Evolutionary conservation across 2,329 filamentous ascomycete species (phyloP).

Genomic region (Gyromitra esculenta): DNA sequence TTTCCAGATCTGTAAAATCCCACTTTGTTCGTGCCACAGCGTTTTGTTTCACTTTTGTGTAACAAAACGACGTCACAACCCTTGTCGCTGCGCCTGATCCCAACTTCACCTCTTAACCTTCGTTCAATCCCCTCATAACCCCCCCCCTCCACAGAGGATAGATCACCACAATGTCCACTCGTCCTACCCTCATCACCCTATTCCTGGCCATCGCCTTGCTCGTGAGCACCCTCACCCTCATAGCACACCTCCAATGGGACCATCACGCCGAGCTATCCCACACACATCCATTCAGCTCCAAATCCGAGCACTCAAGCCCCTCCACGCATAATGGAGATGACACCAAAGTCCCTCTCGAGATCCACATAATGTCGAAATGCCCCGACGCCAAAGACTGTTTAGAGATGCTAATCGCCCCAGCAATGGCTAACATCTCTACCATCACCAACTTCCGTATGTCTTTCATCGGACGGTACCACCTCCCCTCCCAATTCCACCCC

Average conservation of each 20-base stretch:
- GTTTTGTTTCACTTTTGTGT: background rate
- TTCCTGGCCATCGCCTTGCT: slow-evolving; percentile 21
- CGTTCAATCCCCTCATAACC: background rate
- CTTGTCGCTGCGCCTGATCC: background rate
- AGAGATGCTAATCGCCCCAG: slow-evolving; percentile 79
- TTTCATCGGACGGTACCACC: slow-evolving; percentile 80
- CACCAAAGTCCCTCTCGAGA: slow-evolving; percentile 77
- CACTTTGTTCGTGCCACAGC: background rate
- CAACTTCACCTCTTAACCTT: background rate
- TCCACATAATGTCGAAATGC: slow-evolving; percentile 97
- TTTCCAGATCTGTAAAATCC: background rate
- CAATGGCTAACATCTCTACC: slow-evolving; percentile 77
- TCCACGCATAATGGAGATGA: background rate
- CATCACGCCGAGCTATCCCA: background rate
- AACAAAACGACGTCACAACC: slow-evolving; percentile 1
- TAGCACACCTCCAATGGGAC: slow-evolving; percentile 14
- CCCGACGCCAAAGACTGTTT: slow-evolving; percentile 89
- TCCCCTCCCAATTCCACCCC: slow-evolving; percentile 7
- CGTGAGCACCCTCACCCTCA: slow-evolving; percentile 25
- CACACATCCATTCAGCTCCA: background rate
- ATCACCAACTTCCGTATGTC: slow-evolving; percentile 92
- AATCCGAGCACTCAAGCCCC: background rate
- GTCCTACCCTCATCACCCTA: background rate
- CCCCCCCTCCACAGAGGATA: background rate
- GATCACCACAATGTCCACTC: slow-evolving; percentile 22